Evolutionary conservation across 805 yeast species (phyloP), one percentile per base, ranked within the genome.

Genomic region (Ogataea nonfermentans): DNA sequence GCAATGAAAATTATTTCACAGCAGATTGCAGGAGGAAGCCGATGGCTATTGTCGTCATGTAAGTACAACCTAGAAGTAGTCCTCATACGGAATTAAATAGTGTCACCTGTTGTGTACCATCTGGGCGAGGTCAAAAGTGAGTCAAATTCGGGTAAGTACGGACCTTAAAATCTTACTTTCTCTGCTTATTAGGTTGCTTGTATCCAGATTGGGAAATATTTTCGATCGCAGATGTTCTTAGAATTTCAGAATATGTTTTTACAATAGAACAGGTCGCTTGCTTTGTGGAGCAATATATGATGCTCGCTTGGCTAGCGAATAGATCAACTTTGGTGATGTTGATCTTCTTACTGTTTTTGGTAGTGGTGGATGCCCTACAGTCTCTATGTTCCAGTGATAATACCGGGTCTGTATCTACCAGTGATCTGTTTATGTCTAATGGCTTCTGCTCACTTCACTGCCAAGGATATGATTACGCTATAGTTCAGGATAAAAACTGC

Each of bases 371-470:
- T 9, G 40, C 40, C 24, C 14, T 35, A n/a, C 47, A 42, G 32
- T 29, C 51, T 5, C 47, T 49, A n/a, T 60, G 66, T 35, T 56
- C 65, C 3, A 26, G 46, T 2, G 47, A 56, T 26, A 57, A 58
- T 26, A 56, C 66, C 2, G 61, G 51, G 3, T 34, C 54, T 3
- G 41, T 47, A 7, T 25, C 46, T 3, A 32, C 34, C 13, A 32
- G 28, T 7, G 32, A 55, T 23, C 24, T 33, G 3, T 61, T 34
- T 32, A 57, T 52, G 46, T 57, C 65, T 10, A 71, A 71, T 45
- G 79, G 79, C 0, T 53, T 48, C 14, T 76, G 81, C 49, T 44
- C 59, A 6, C 59, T 62, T 32, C 45, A 53, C 23, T 76, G 81
- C 48, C 11, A 28, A 3, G 69, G 66, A 3, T 62, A 56, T 43